phyloP scores from a whole-genome alignment of 805 yeast species.

The Grigorovia humatica region DNA sequence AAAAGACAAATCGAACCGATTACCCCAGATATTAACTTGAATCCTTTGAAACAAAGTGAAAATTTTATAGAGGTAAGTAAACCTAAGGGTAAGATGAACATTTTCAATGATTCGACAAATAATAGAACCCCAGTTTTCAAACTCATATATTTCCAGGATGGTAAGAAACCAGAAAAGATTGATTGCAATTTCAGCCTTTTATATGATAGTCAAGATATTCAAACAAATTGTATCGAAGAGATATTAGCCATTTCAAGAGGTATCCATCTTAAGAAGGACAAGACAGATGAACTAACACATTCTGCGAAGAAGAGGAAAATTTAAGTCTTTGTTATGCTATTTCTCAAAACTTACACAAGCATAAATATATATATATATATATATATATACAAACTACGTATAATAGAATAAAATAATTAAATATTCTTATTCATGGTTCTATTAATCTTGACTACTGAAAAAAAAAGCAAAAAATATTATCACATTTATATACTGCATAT shows the following conservation, averaged over 20 bases:
- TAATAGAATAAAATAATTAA: too few species aligned
- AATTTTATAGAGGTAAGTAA: conserved; percentile 3
- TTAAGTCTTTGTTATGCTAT: neutral
- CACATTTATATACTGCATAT: too few species aligned
- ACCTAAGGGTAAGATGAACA: conserved; percentile 21
- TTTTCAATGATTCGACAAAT: conserved; percentile 32
- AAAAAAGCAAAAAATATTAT: too few species aligned
- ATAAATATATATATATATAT: too few species aligned
- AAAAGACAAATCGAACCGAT: neutral
- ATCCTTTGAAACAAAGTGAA: neutral
- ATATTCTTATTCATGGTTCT: neutral
- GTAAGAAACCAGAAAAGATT: conserved; percentile 48
- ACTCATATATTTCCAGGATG: conserved; percentile 37
- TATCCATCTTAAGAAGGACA: conserved; percentile 5
- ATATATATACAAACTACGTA: too few species aligned
- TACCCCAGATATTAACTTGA: neutral
- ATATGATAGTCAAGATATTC: conserved; percentile 26
- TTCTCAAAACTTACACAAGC: neutral
- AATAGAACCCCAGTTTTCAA: conserved; percentile 36
- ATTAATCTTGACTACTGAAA: too few species aligned
- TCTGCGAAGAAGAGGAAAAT: neutral
- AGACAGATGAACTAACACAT: neutral
- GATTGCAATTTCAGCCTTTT: conserved; percentile 50
- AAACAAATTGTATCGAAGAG: conserved; percentile 42
- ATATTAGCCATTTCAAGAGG: conserved; percentile 44